Conservation (phyloP, 192 early-diverging fungal genomes). For the Funneliformis mosseae region DNA sequence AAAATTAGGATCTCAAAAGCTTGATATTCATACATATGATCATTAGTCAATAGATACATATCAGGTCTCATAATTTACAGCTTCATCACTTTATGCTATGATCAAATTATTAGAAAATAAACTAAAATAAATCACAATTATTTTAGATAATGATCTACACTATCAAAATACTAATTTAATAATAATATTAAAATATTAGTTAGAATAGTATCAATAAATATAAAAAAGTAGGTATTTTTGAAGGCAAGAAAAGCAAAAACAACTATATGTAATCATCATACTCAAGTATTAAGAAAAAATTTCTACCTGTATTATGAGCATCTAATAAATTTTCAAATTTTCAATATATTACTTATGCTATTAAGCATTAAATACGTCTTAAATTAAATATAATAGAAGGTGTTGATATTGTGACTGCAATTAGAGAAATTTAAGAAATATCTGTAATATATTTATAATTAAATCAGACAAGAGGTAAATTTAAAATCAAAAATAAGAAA, state of each 20-base stretch:
- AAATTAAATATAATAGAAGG: too few relatives aligned
- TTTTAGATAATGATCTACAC: background rate
- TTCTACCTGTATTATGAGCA: background rate
- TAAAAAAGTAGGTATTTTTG: slow-evolving; percentile 3
- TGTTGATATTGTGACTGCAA: background rate
- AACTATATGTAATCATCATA: background rate
- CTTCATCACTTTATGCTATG: background rate
- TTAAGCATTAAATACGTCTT: background rate
- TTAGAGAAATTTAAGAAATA: background rate
- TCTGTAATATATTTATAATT: background rate
- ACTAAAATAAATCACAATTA: background rate
- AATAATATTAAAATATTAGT: background rate
- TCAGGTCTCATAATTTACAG: background rate
- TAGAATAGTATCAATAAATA: background rate
- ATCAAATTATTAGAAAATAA: background rate
- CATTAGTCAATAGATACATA: background rate
- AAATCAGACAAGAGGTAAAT: background rate
- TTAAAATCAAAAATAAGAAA: too few relatives aligned
- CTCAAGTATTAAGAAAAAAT: background rate
- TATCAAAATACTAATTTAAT: background rate
- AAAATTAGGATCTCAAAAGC: background rate
- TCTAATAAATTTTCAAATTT: background rate
- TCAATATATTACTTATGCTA: background rate
- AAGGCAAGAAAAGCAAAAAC: background rate
- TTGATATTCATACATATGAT: background rate